Conservation (phyloP, 352 stramenopile species). For the Pythium aquatile region DNA sequence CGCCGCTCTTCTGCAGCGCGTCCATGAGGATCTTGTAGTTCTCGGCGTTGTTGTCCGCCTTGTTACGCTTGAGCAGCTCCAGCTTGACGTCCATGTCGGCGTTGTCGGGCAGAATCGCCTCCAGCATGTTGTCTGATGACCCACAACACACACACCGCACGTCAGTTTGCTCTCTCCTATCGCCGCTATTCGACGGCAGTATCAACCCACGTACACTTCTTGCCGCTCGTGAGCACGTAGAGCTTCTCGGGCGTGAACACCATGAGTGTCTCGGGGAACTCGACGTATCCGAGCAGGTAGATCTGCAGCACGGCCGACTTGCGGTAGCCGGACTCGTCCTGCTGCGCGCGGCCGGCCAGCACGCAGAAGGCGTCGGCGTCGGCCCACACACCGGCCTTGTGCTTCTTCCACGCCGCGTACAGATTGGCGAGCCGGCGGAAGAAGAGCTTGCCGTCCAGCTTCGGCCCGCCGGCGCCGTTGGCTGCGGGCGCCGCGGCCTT, state of each 20-base stretch:
- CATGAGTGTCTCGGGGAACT: conserved; percentile 93
- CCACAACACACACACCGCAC: background rate
- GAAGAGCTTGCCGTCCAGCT: conserved; percentile 66
- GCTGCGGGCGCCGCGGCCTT: conserved; percentile 16
- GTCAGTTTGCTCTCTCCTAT: conserved; percentile 11
- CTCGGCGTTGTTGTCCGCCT: conserved; percentile 70
- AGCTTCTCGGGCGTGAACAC: conserved; percentile 85
- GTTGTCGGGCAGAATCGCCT: conserved; percentile 68
- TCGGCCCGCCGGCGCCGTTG: conserved; percentile 25
- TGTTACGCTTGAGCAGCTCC: conserved; percentile 84
- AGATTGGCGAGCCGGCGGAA: conserved; percentile 79
- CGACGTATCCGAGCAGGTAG: conserved; percentile 88
- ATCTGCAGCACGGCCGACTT: conserved; percentile 90
- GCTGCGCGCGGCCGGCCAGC: conserved; percentile 73
- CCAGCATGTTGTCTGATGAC: conserved; percentile 63
- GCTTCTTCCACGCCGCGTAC: conserved; percentile 67
- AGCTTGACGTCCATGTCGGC: conserved; percentile 69
- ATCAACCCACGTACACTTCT: conserved; percentile 65
- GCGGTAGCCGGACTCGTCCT: conserved; percentile 85
- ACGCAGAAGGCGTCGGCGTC: conserved; percentile 79
- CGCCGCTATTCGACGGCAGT: background rate
- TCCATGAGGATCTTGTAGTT: conserved; percentile 76
- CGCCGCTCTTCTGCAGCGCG: conserved; percentile 57
- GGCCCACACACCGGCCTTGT: conserved; percentile 55
- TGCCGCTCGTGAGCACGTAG: conserved; percentile 84